Conservation (phyloP, 1,139 yeast species). For the Candida sp. region DNA sequence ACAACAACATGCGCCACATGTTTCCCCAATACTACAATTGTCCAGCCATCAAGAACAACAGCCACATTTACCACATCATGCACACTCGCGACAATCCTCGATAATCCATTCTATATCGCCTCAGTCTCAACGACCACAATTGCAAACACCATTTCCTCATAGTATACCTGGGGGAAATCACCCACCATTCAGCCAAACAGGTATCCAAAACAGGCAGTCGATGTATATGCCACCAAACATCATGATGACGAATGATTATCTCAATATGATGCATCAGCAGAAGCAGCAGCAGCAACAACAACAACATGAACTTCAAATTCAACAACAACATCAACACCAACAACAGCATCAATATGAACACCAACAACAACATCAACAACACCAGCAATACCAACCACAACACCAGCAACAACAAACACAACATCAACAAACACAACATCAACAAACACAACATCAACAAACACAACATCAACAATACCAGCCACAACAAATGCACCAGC, state of each 20-base stretch:
- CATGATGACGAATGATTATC: not conserved
- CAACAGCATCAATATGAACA: constrained; percentile 4
- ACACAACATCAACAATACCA: not conserved
- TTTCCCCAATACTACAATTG: not conserved
- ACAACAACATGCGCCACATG: not conserved
- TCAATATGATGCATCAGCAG: not conserved
- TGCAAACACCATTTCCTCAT: not conserved
- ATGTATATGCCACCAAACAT: not conserved
- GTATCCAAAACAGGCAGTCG: not conserved
- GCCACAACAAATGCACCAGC: constrained; percentile 1
- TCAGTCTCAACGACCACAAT: constrained; percentile 3
- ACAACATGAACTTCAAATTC: constrained; percentile 8
- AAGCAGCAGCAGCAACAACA: constrained; percentile 3
- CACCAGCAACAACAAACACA: constrained; percentile 3
- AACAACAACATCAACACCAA: constrained; percentile 5
- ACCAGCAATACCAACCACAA: not conserved
- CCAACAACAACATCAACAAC: constrained; percentile 2
- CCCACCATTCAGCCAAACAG: not conserved
- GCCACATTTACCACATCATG: not conserved
- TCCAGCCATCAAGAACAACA: not conserved
- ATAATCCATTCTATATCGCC: constrained; percentile 1
- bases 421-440: constrained; percentile 2
- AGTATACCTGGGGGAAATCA: not conserved
- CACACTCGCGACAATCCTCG: not conserved
- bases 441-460: not conserved